A percentile compares a stretch with the other conserved stretches of the same genome.
phyloP scores from a whole-genome alignment of 1,139 yeast species.

The Yamadazyma aaseri region DNA sequence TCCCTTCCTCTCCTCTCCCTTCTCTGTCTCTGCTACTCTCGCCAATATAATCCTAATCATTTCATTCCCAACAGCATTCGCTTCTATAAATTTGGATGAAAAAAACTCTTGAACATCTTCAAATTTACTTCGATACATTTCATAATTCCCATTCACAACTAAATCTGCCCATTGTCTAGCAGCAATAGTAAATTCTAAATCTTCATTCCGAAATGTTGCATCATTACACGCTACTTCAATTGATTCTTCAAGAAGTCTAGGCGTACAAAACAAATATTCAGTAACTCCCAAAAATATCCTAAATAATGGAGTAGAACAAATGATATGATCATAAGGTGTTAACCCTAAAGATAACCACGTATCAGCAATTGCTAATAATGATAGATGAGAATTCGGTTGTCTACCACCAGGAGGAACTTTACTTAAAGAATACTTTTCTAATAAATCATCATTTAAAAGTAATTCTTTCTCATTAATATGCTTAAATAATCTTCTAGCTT shows the following conservation, averaged over 20 bases:
- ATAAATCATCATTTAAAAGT: constrained; percentile 73
- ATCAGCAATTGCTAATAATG: constrained; percentile 87
- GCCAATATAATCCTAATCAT: constrained; percentile 85
- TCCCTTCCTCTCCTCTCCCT: background rate
- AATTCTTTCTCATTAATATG: constrained; percentile 57
- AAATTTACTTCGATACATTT: constrained; percentile 68
- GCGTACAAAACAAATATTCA: constrained; percentile 84
- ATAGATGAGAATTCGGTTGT: constrained; percentile 85
- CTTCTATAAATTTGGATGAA: constrained; percentile 83
- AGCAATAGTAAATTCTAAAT: constrained; percentile 79
- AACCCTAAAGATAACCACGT: constrained; percentile 86
- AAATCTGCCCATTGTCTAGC: constrained; percentile 85
- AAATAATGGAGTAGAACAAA: constrained; percentile 90
- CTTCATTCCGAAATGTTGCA: constrained; percentile 77
- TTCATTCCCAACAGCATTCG: constrained; percentile 87
- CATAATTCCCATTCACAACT: constrained; percentile 74
- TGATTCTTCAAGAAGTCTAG: constrained; percentile 76
- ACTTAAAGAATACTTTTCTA: constrained; percentile 77
- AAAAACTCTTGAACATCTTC: constrained; percentile 80
- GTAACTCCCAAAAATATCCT: constrained; percentile 92
- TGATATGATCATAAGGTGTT: constrained; percentile 93
- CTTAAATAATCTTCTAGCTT: constrained; percentile 79
- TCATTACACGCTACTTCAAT: constrained; percentile 68
- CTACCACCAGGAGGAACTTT: constrained; percentile 70
- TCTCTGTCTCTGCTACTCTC: constrained; percentile 45